A percentile compares a stretch with the other conserved stretches of the same genome.
phyloP scores from a whole-genome alignment of 2,329 filamentous ascomycete genomes.

The Talaromyces sp. region DNA sequence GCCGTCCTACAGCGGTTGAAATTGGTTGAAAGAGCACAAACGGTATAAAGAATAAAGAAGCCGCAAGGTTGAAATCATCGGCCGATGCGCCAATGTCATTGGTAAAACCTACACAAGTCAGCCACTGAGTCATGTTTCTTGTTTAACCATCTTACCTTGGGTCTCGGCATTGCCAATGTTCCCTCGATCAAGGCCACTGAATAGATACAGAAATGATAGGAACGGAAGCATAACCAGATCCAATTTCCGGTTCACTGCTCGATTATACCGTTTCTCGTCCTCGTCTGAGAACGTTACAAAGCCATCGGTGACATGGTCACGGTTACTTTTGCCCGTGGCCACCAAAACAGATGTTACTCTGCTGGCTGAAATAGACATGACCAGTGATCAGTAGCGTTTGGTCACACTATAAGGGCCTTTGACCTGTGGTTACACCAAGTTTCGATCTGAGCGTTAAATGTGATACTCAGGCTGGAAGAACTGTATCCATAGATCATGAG shows the following conservation, averaged over 20 bases:
- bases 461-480: neutral
- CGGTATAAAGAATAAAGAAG: constrained; percentile 54
- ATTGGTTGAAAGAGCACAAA: constrained; percentile 55
- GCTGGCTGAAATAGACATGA: neutral
- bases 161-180: constrained; percentile 54
- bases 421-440: neutral
- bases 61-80: constrained; percentile 51
- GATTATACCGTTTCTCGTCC: neutral
- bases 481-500: neutral
- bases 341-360: neutral
- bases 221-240: constrained; percentile 48
- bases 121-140: constrained; percentile 17
- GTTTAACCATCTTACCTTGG: neutral
- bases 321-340: neutral
- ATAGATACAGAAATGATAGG: constrained; percentile 47
- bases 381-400: neutral
- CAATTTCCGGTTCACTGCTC: constrained; percentile 34
- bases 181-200: constrained; percentile 49
- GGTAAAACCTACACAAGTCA: constrained; percentile 45
- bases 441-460: neutral
- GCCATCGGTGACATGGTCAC: neutral
- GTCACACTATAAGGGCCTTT: neutral
- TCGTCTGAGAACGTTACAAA: neutral
- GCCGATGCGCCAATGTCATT: constrained; percentile 47
- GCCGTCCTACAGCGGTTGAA: constrained; percentile 41